Evolutionary conservation across 805 yeast genomes (phyloP).

Genomic region (Saccharomycopsis fibuligera): DNA sequence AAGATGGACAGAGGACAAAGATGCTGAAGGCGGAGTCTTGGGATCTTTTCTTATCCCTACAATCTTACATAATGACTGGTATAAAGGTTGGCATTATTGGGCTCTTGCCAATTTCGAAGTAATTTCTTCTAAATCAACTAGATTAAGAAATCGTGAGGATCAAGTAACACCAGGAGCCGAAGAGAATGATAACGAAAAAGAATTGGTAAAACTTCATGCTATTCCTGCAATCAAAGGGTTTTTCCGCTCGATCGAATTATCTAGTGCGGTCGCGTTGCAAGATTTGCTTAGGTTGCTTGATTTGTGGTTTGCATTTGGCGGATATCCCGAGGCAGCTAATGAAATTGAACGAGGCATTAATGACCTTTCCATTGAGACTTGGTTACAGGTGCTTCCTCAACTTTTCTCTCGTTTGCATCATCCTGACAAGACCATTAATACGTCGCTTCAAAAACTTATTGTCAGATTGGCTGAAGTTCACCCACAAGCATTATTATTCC

Average conservation of each 20-base stretch:
- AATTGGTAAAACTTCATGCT: constrained; percentile 76
- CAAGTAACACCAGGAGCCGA: constrained; percentile 23
- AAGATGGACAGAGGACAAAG: constrained; percentile 70
- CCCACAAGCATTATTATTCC: constrained; percentile 95
- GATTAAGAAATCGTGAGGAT: constrained; percentile 30
- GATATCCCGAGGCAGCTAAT: constrained; percentile 81
- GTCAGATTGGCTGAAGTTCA: constrained; percentile 90
- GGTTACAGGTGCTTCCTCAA: constrained; percentile 96
- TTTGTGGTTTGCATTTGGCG: constrained; percentile 95
- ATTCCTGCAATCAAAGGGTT: constrained; percentile 95
- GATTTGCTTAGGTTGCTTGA: constrained; percentile 87
- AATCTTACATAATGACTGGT: constrained; percentile 89
- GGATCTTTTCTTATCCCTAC: constrained; percentile 93
- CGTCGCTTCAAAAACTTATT: constrained; percentile 69
- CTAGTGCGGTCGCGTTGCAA: constrained; percentile 81
- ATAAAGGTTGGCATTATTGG: constrained; percentile 99
- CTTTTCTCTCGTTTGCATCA: constrained; percentile 94
- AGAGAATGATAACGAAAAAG: constrained; percentile 31
- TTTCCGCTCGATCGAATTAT: constrained; percentile 87
- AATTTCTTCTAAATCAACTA: constrained; percentile 51
- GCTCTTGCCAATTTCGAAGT: constrained; percentile 97
- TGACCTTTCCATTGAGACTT: constrained; percentile 82
- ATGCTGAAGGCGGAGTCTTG: constrained; percentile 70
- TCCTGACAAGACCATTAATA: constrained; percentile 78
- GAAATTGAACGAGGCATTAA: constrained; percentile 89